phyloP scores from a whole-genome alignment of 2,329 filamentous ascomycete genomes.

The Colletotrichum sojae region DNA sequence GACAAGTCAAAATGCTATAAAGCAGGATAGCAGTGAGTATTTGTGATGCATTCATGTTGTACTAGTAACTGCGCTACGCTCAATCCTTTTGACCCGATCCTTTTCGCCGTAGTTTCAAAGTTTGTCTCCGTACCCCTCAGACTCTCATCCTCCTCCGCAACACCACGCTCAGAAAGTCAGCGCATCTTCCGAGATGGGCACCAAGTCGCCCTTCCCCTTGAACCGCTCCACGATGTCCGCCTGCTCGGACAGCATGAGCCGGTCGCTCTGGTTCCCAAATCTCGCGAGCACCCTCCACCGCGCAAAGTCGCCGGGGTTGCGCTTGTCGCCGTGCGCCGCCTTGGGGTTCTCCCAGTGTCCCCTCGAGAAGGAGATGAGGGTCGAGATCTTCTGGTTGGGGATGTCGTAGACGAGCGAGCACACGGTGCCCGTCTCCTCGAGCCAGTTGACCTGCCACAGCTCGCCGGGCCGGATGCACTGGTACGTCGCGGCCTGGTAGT shows the following conservation, averaged over 20 bases:
- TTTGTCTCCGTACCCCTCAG: too few species aligned
- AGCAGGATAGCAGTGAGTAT: too few species aligned
- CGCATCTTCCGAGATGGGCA: constrained; percentile 57
- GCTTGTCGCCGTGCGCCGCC: constrained; percentile 69
- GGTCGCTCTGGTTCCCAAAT: constrained; percentile 64
- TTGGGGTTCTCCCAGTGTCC: constrained; percentile 68
- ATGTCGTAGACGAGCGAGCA: constrained; percentile 71
- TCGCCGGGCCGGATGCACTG: constrained; percentile 71
- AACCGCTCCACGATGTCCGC: constrained; percentile 65
- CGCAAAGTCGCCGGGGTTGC: constrained; percentile 63
- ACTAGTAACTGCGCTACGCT: too few species aligned
- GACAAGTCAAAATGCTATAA: too few species aligned
- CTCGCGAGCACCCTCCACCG: constrained; percentile 65
- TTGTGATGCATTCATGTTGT: too few species aligned
- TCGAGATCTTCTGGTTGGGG: constrained; percentile 61
- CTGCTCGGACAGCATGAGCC: constrained; percentile 68
- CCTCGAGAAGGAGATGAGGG: constrained; percentile 67
- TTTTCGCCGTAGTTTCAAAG: too few species aligned
- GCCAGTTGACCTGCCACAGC: constrained; percentile 73
- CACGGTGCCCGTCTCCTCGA: constrained; percentile 72
- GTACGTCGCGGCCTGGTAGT: constrained; percentile 68
- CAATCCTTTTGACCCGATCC: too few species aligned
- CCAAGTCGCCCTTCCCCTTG: constrained; percentile 62
- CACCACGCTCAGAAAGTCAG: constrained; percentile 41
- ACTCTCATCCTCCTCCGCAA: not conserved